phyloP scores from a whole-genome alignment of 164 flowering plant species.

The Brasenia schreberi region DNA sequence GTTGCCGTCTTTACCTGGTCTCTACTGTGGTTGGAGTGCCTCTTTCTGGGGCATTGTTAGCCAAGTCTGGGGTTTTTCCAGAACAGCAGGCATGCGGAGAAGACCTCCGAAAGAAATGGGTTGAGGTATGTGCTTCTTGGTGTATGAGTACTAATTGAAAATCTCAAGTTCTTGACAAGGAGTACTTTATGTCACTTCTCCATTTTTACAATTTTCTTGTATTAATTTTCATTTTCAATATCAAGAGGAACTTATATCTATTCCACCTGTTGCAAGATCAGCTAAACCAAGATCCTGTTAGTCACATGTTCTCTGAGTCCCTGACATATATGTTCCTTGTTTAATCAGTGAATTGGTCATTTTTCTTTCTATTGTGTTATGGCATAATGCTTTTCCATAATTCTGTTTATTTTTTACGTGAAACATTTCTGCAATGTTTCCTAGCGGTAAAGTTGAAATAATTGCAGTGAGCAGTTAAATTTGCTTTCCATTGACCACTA shows the following conservation, averaged over 20 bases:
- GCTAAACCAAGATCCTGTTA: too few species aligned
- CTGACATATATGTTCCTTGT: background rate
- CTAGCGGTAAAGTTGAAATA: too few species aligned
- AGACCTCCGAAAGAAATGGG: slow-evolving; percentile 83
- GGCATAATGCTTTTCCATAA: background rate
- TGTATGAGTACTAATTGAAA: background rate
- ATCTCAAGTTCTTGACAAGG: background rate
- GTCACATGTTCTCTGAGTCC: too few species aligned
- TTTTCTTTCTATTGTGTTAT: background rate
- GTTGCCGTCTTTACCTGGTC: background rate
- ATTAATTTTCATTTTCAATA: too few species aligned
- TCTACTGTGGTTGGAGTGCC: slow-evolving; percentile 42
- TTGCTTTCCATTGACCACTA: background rate
- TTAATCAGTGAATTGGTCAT: background rate
- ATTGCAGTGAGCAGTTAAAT: too few species aligned
- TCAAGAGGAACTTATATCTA: too few species aligned
- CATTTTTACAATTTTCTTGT: too few species aligned
- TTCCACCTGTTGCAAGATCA: too few species aligned
- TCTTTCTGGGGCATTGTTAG: slow-evolving; percentile 57
- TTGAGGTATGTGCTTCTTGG: slow-evolving; percentile 46
- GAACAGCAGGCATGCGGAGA: slow-evolving; percentile 76
- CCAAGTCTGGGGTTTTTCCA: slow-evolving; percentile 68
- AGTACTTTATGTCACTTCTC: too few species aligned
- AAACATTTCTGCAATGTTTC: too few species aligned
- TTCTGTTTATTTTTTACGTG: too few species aligned